Conservation (phyloP, 306 rosid genomes). For the Cucurbita maxima region DNA sequence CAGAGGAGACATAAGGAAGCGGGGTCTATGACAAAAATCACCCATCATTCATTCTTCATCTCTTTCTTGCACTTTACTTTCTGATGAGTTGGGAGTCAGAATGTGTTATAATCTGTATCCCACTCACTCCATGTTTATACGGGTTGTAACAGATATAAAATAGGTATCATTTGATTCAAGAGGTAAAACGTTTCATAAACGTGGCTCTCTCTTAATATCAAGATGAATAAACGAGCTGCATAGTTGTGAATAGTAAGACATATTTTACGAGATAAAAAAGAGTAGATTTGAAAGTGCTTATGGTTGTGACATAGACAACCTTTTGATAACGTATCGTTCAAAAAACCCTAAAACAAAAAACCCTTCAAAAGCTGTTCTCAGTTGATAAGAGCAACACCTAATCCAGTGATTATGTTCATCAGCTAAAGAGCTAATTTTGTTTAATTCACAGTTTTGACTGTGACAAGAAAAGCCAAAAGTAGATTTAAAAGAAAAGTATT, state of each 20-base stretch:
- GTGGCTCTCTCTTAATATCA: too few relatives aligned
- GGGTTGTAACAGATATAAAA: too few relatives aligned
- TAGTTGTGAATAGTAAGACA: too few relatives aligned
- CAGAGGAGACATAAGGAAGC: neutral
- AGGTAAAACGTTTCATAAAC: too few relatives aligned
- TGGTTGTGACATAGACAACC: too few relatives aligned
- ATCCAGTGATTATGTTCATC: neutral
- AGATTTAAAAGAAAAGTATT: neutral
- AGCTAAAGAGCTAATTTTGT: neutral
- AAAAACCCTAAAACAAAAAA: neutral
- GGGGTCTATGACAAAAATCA: neutral
- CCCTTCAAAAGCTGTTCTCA: neutral
- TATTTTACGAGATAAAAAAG: too few relatives aligned
- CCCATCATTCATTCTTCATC: neutral
- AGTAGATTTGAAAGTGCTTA: too few relatives aligned
- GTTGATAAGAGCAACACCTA: neutral
- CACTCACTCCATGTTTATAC: neutral
- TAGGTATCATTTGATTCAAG: too few relatives aligned
- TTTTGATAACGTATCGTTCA: too few relatives aligned
- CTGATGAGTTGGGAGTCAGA: neutral
- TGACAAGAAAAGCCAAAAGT: neutral
- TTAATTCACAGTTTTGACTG: neutral
- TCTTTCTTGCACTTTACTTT: neutral
- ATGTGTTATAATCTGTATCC: neutral
- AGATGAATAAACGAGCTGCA: too few relatives aligned